Conservation (phyloP, 257 asterid genomes). For the Solanum ossicruentum region DNA sequence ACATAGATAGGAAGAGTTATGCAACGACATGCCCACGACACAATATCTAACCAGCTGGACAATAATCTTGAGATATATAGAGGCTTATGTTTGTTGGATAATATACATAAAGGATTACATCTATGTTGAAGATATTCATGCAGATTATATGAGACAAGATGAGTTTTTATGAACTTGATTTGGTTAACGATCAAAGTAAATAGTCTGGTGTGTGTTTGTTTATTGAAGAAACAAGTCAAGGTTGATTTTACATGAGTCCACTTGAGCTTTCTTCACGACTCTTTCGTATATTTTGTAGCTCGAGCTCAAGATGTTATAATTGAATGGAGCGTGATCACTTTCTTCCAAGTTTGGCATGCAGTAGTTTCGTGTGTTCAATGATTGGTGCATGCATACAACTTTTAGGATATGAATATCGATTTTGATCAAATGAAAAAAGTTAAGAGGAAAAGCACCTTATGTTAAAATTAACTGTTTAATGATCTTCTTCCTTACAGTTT, state of each 20-base stretch:
- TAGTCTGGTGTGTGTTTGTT: background rate
- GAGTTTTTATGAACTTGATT: background rate
- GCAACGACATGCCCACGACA: background rate
- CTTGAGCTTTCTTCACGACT: background rate
- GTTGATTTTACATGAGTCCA: background rate
- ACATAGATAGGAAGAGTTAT: background rate
- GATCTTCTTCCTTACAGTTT: background rate
- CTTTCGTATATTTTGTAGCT: background rate
- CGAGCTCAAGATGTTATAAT: background rate
- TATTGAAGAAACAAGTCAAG: background rate
- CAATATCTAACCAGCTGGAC: background rate
- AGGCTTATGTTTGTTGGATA: background rate
- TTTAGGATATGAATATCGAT: background rate
- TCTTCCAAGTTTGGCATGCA: background rate
- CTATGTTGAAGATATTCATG: background rate
- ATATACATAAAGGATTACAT: background rate
- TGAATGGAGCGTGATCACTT: background rate
- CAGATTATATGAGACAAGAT: background rate
- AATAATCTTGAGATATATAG: background rate
- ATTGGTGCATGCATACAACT: background rate
- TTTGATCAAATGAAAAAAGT: background rate
- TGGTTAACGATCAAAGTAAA: background rate
- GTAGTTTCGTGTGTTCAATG: background rate
- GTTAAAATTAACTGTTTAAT: background rate
- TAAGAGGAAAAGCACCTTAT: background rate